These are phyloP conservation scores for Dactylonectria estremocensis DNA, from an alignment of 2,329 filamentous ascomycete genomes.

Conservation along the genomic window DNA sequence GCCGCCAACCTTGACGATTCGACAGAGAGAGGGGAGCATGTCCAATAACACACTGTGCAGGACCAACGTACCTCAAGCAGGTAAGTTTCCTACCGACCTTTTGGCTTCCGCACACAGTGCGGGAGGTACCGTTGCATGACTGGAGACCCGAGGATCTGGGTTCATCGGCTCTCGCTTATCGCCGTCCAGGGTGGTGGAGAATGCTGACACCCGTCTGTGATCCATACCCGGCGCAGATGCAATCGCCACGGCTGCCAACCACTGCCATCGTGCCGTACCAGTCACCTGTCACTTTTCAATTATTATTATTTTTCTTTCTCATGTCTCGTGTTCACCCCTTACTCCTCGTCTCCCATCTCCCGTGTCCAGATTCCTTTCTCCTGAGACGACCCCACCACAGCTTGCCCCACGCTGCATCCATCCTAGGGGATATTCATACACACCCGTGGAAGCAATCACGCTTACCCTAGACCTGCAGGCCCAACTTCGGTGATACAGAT, in stretches of 20 bases:
- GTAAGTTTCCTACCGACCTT: neutral
- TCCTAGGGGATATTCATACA: no score
- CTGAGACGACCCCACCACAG: neutral
- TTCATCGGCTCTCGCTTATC: slow-evolving; percentile 53
- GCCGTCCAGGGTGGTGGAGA: slow-evolving; percentile 41
- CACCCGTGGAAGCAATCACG: no score
- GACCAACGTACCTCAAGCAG: no score
- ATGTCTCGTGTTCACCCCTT: neutral
- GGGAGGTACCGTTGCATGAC: neutral
- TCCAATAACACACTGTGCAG: neutral
- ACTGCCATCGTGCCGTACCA: neutral
- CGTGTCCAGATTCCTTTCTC: neutral
- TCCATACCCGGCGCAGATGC: neutral
- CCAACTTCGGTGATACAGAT: no score
- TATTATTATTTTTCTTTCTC: neutral
- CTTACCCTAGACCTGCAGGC: no score
- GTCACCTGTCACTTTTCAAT: neutral
- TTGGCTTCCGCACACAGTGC: neutral
- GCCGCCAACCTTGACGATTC: neutral
- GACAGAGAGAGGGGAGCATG: neutral
- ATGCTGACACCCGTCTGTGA: neutral
- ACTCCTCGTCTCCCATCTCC: neutral
- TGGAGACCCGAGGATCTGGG: slow-evolving; percentile 51
- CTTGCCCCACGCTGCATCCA: neutral
- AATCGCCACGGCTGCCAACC: neutral